Evolutionary conservation across 2,329 filamentous ascomycete species (phyloP).

Genomic region (Fusarium neocosmosporiellum): DNA sequence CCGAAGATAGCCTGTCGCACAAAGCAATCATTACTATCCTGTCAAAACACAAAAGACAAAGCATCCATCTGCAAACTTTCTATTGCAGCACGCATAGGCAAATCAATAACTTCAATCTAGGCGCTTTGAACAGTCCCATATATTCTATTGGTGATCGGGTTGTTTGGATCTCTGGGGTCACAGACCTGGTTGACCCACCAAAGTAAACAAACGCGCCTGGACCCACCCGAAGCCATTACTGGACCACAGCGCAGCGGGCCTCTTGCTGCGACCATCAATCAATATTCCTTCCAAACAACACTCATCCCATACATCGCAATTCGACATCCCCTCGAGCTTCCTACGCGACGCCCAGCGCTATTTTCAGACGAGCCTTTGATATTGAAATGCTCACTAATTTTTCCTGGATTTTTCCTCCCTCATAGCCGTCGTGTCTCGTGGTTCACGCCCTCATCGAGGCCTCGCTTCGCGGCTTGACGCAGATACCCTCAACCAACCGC

Average conservation of each 20-base stretch:
- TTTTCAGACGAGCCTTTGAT: slow-evolving; percentile 6
- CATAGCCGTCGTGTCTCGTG: slow-evolving; percentile 15
- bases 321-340: slow-evolving; percentile 1
- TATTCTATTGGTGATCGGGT: background rate
- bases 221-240: slow-evolving; percentile 30
- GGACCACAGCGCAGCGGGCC: slow-evolving; percentile 7
- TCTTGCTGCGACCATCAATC: slow-evolving; percentile 26
- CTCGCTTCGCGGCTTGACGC: slow-evolving; percentile 33
- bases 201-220: slow-evolving; percentile 51
- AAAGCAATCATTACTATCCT: background rate
- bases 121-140: background rate
- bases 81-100: background rate
- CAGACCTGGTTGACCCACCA: slow-evolving; percentile 29
- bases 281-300: slow-evolving; percentile 33
- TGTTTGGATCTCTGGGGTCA: slow-evolving; percentile 34
- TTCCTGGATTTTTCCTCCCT: slow-evolving; percentile 19
- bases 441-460: slow-evolving; percentile 3
- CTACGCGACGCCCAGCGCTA: slow-evolving; percentile 12
- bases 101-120: background rate
- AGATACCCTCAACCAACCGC: slow-evolving; percentile 26
- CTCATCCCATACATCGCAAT: slow-evolving; percentile 7
- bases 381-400: slow-evolving; percentile 35
- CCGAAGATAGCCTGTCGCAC: background rate
- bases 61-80: background rate
- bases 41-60: background rate